Percentiles rank a stretch among this genome's conserved stretches.
phyloP scores from a whole-genome alignment of 257 asterid species.

The Nicotiana otophora region DNA sequence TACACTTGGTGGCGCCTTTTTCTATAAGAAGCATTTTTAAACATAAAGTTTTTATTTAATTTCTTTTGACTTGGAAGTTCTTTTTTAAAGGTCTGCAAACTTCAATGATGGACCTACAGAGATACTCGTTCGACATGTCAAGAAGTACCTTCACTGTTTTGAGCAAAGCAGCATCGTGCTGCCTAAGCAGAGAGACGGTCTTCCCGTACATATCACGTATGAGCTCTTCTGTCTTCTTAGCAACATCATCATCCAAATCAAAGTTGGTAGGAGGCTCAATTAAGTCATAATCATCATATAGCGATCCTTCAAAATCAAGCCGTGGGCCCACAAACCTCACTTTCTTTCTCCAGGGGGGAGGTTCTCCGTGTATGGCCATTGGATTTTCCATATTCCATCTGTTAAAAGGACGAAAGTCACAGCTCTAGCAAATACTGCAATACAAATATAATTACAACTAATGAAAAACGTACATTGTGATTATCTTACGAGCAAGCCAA shows the following conservation, averaged over 20 bases:
- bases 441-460: not conserved
- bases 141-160: constrained; percentile 71
- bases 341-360: constrained; percentile 80
- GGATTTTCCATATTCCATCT: constrained; percentile 95
- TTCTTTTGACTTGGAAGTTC: not conserved
- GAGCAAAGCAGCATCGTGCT: constrained; percentile 75
- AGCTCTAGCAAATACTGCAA: not conserved
- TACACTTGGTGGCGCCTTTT: not conserved
- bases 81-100: no score
- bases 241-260: constrained; percentile 72
- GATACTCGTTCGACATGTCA: not conserved
- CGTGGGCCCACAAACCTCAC: constrained; percentile 76
- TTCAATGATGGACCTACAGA: no score
- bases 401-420: constrained; percentile 3
- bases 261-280: constrained; percentile 76
- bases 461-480: constrained; percentile 54
- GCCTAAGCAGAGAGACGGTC: constrained; percentile 64
- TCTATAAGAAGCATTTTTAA: not conserved
- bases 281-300: constrained; percentile 65
- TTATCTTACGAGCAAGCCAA: constrained; percentile 96
- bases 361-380: constrained; percentile 92
- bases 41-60: not conserved
- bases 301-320: constrained; percentile 82
- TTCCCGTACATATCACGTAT: constrained; percentile 61
- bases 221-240: constrained; percentile 68